Evolutionary conservation across 2,329 filamentous ascomycete genomes (phyloP).

Genomic region (Fusarium xylarioides): DNA sequence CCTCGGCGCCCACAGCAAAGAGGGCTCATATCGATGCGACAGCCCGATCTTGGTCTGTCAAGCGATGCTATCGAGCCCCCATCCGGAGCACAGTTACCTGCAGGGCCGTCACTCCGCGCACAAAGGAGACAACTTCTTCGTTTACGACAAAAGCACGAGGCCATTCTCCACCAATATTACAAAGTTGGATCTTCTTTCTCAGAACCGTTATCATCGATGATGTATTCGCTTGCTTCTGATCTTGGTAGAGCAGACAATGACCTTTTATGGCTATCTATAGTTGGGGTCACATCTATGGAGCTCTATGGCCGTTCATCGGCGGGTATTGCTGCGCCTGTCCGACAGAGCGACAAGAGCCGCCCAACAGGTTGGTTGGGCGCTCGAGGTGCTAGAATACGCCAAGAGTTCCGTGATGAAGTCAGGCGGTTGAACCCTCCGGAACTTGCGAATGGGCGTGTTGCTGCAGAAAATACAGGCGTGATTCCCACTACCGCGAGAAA

Average conservation of each 20-base stretch:
- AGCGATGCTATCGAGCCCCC: conserved; percentile 63
- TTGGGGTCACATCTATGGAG: conserved; percentile 94
- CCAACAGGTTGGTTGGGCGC: conserved; percentile 82
- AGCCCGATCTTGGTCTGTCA: conserved; percentile 57
- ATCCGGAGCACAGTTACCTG: conserved; percentile 66
- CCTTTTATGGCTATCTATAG: conserved; percentile 91
- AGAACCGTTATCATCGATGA: conserved; percentile 91
- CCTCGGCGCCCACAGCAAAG: conserved; percentile 68
- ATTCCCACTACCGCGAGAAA: conserved; percentile 89
- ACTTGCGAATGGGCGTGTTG: conserved; percentile 66
- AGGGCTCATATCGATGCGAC: conserved; percentile 66
- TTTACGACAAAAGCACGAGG: conserved; percentile 80
- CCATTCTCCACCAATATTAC: conserved; percentile 83
- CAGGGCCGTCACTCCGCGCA: conserved; percentile 73
- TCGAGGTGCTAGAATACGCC: conserved; percentile 83
- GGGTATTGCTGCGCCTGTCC: conserved; percentile 72
- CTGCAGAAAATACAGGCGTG: conserved; percentile 76
- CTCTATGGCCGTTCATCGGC: conserved; percentile 87
- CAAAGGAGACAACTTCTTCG: conserved; percentile 78
- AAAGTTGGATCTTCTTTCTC: conserved; percentile 88
- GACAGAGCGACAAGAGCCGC: conserved; percentile 63
- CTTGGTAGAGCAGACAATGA: conserved; percentile 97
- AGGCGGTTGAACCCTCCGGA: conserved; percentile 88
- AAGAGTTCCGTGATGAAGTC: conserved; percentile 91
- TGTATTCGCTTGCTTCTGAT: conserved; percentile 94